Base-by-base conservation (phyloP, 768 basidiomycete species). In the Lentinula lateritia region DNA sequence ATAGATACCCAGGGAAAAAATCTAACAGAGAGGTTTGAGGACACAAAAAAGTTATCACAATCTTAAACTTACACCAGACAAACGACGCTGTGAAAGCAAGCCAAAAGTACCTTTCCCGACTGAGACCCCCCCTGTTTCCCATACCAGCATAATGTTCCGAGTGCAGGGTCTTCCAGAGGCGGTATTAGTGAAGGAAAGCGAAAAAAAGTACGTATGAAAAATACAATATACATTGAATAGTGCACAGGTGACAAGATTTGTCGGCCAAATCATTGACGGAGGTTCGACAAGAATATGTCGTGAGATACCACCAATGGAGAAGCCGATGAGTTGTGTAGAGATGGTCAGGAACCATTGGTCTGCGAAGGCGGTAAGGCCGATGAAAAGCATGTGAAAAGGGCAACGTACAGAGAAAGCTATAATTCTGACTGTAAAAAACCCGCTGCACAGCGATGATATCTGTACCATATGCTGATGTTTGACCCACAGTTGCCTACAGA, bases 231-330 rank as follows among this genome's bases (percentile, higher is more conserved):
- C 55, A 18, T 56, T 62, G 39, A 62, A 62, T 20, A 62, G 71
- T 2, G 87, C 85, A 66, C 88, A 89, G 0, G 81, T 76, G 12
- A 90, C 89, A 5, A 91, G 76, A 43, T 85, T 85, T 61, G 82
- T 80, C 1, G 89, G 89, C 89, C 89, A 91, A 48, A 91, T 86
- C 85, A 87, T 87, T 1, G 85, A 85, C 2, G 82, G 81, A 8
- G 84, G 88, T 18, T 78, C 74, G 43, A 88, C 87, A 6, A 89
- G 79, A 71, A 89, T 87, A 9, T 87, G 81, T 39, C 82, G 80
- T 9, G 80, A 76, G 56, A 60, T 87, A 36, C 88, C 87, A 23
- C 86, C 78, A 55, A 80, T 78, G 0, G 73, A 77, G 56, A 83
- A 83, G 7, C 87, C 83, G 55, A 90, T 83, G 45, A 90, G 70